Evolutionary conservation across 345 rosid genomes (phyloP).

Genomic region (Bruguiera parviflora): DNA sequence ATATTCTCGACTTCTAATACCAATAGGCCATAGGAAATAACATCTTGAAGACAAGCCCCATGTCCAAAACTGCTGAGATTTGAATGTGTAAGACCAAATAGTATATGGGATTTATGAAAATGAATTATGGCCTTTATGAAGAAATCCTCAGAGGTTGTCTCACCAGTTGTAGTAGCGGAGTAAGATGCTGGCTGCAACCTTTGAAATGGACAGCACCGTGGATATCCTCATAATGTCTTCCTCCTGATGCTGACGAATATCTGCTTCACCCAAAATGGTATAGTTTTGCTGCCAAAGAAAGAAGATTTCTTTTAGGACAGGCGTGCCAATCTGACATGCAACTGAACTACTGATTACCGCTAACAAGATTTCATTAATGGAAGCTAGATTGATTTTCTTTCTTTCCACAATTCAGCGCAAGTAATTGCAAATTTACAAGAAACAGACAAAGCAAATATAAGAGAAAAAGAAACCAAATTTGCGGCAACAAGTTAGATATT

Average conservation of each 20-base stretch:
- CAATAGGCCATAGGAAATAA: neutral
- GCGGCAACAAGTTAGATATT: no score
- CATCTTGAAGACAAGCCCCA: neutral
- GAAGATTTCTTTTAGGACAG: neutral
- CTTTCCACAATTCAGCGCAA: no score
- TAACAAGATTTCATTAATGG: no score
- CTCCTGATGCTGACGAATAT: slow-evolving; percentile 26
- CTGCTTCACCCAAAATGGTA: slow-evolving; percentile 23
- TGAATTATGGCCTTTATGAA: neutral
- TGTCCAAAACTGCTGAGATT: neutral
- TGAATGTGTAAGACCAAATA: neutral
- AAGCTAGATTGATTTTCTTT: no score
- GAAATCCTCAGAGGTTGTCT: neutral
- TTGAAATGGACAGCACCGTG: slow-evolving; percentile 32
- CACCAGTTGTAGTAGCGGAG: slow-evolving; percentile 35
- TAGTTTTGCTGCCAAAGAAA: slow-evolving; percentile 28
- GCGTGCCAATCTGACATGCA: neutral
- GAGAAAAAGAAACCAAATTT: no score
- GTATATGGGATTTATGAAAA: neutral
- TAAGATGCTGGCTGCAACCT: slow-evolving; percentile 25
- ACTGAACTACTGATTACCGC: no score
- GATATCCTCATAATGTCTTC: slow-evolving; percentile 30
- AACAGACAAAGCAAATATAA: no score
- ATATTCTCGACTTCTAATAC: neutral
- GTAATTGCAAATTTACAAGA: no score